These are phyloP conservation scores for Clitopilus hobsonii DNA, from an alignment of 768 basidiomycete genomes.

Conservation along the genomic window DNA sequence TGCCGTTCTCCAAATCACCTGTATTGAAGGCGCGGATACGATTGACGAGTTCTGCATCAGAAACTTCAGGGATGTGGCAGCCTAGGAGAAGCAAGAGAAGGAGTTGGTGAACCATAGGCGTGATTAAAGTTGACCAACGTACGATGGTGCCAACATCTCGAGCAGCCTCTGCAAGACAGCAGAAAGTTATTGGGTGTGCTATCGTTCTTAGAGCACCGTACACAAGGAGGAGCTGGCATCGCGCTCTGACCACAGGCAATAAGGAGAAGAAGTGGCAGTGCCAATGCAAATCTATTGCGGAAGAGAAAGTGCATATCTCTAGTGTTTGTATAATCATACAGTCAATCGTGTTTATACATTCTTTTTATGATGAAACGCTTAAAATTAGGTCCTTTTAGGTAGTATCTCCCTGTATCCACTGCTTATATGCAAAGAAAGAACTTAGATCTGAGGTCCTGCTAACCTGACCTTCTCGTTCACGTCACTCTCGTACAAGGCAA, in stretches of 20 bases:
- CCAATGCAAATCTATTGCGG: not conserved
- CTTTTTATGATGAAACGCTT: not conserved
- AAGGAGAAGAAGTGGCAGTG: not conserved
- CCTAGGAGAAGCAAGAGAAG: not conserved
- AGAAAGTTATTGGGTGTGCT: not conserved
- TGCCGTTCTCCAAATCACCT: not conserved
- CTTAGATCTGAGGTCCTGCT: conserved; percentile 66
- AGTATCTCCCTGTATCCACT: not conserved
- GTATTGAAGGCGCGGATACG: not conserved
- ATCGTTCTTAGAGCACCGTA: not conserved
- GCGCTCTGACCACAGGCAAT: not conserved
- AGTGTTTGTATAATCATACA: not conserved
- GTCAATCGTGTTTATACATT: not conserved
- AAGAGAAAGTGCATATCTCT: not conserved
- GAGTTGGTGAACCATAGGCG: not conserved
- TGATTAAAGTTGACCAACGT: not conserved
- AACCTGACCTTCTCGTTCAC: conserved; percentile 75
- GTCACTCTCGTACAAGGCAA: conserved; percentile 85
- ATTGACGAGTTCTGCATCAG: not conserved
- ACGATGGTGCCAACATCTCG: not conserved
- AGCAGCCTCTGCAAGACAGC: not conserved
- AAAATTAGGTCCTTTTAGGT: not conserved
- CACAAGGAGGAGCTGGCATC: not conserved
- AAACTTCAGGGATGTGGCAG: not conserved
- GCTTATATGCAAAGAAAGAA: conserved; percentile 2